Conservation (phyloP, 2,329 filamentous ascomycete genomes). For the Microdochium bolleyi region DNA sequence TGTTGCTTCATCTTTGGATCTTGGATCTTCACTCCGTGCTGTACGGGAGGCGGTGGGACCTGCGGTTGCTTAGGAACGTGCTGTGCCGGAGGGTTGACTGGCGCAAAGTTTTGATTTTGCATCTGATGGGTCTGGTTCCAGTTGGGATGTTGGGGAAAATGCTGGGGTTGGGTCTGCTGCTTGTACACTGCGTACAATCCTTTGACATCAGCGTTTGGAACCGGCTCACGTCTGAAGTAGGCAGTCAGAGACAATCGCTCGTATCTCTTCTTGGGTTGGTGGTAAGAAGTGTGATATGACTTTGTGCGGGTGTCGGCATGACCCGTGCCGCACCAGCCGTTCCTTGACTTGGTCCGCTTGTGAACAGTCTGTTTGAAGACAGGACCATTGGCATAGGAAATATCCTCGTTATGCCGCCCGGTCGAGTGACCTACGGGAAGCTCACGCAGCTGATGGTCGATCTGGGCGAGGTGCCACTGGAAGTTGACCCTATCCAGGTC, state of each 20-base stretch:
- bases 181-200: slow-evolving; percentile 10
- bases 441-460: slow-evolving; percentile 28
- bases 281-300: not conserved
- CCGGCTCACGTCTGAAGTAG: slow-evolving; percentile 35
- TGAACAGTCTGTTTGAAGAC: not conserved
- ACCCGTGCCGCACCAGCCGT: not conserved
- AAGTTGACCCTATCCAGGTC: slow-evolving; percentile 28
- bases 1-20: not conserved
- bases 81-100: not conserved
- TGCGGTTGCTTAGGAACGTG: not conserved
- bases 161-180: not conserved
- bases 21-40: not conserved
- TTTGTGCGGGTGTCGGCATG: slow-evolving; percentile 5
- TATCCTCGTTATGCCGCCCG: not conserved
- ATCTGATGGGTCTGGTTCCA: not conserved
- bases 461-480: slow-evolving; percentile 32
- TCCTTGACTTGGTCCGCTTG: not conserved
- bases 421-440: slow-evolving; percentile 10
- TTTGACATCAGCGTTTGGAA: slow-evolving; percentile 17
- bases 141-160: not conserved
- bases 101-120: not conserved
- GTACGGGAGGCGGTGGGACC: not conserved
- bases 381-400: not conserved
- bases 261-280: slow-evolving; percentile 14
- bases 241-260: slow-evolving; percentile 33